Base-by-base conservation (phyloP, 2,329 filamentous ascomycete genomes). In the Ascochyta viciae-villosae region DNA sequence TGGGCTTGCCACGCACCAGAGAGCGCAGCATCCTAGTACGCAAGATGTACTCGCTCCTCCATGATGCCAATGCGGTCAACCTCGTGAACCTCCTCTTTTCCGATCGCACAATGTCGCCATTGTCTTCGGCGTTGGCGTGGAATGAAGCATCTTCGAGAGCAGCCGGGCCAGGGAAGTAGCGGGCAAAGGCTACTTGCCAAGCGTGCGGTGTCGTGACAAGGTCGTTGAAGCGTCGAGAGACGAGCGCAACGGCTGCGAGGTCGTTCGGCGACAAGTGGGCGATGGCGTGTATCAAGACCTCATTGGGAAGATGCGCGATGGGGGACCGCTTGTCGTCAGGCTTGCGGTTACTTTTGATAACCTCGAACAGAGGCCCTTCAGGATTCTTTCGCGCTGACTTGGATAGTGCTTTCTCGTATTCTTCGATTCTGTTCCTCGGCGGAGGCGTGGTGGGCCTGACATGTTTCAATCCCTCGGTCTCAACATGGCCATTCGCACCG, bases 21-120 rank as follows among this genome's bases (percentile, higher is more conserved):
- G 91, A 95, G 40, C 92, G 86, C 48, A 98, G 79, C 47, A 98
- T 83, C 42, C 91, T 86, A 2, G 92, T 97, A 42, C 95, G 85
- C 53, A 96, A 79, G 43, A 98, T 89, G 70, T 98, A 99, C 75
- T 99, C 95, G 76, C 91, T 97, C 65, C 94, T 86, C 94, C 95
- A 98, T 8, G 93, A 95, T n/a, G 92, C 90, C 58, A 93, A 78
- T 3, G 87, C 83, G 9, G 91, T 96, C 50, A 99, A 82, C 39
- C 93, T 87, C 15, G 90, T 86, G 70, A 98, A 99, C 62, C 87
- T 85, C 40, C 92, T 89, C 65, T 86, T 85, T 70, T 95, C 90
- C 1, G 89, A 89, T 26, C 86, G 85, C 40, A 92, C 79, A 35
- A 60, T 61, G 19, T 77, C 73, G n/a, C 68, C 70, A 26, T 58